phyloP scores from a whole-genome alignment of 352 stramenopile species.

The Globisporangium yorkense region DNA sequence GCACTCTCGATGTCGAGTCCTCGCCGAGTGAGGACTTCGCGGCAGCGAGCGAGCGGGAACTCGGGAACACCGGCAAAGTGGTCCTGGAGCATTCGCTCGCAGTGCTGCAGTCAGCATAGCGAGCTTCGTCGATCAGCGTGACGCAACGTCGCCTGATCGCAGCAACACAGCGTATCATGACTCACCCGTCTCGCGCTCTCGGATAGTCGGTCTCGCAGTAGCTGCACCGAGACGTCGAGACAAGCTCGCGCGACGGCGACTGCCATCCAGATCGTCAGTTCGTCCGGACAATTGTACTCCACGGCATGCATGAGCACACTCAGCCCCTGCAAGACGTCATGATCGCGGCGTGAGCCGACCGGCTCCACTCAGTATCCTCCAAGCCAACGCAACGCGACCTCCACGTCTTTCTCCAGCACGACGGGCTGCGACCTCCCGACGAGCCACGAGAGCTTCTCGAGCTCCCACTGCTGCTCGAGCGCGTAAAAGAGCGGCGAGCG shows the following conservation, averaged over 20 bases:
- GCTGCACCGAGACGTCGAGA: constrained; percentile 16
- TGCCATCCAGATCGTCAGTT: constrained; percentile 51
- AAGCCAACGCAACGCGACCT: constrained; percentile 14
- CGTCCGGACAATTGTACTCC: constrained; percentile 29
- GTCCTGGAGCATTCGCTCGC: constrained; percentile 32
- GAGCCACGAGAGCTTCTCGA: constrained; percentile 51
- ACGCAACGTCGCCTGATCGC: background rate
- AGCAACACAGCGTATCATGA: background rate
- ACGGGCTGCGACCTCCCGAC: constrained; percentile 26
- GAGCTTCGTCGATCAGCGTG: background rate
- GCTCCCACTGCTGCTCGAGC: constrained; percentile 30
- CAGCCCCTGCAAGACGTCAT: constrained; percentile 17
- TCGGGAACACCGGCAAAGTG: constrained; percentile 57
- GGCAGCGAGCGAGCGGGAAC: constrained; percentile 43
- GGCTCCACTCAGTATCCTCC: background rate
- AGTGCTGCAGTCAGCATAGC: constrained; percentile 26
- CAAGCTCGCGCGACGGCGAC: constrained; percentile 32
- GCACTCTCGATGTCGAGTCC: constrained; percentile 5
- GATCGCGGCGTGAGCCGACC: too few species aligned
- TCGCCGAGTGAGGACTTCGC: constrained; percentile 14
- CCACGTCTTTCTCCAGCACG: constrained; percentile 38
- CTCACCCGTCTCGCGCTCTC: constrained; percentile 51
- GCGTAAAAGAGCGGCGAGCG: constrained; percentile 37
- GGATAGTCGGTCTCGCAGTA: constrained; percentile 31
- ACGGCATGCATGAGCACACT: constrained; percentile 39